Evolutionary conservation across 176 grass and related monocot genomes (phyloP).

Genomic region (Oryza glumipatula): DNA sequence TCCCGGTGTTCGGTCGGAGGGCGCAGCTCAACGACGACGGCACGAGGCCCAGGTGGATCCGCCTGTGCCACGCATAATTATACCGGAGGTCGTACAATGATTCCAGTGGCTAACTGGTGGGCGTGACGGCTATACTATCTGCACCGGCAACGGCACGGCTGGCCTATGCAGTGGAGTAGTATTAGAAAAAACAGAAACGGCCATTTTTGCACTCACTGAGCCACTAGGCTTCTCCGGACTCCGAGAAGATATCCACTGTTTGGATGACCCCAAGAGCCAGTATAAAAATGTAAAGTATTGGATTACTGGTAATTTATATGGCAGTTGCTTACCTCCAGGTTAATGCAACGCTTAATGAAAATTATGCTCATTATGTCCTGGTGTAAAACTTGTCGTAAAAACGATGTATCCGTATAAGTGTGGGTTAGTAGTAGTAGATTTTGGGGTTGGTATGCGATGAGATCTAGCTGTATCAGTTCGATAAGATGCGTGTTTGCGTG

Average conservation of each 20-base stretch:
- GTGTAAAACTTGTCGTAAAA: conserved; percentile 32
- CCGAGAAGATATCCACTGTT: conserved; percentile 35
- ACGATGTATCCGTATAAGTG: conserved; percentile 29
- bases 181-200: background rate
- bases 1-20: conserved; percentile 33
- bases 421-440: conserved; percentile 5
- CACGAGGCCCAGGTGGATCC: conserved; percentile 49
- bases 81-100: conserved; percentile 25
- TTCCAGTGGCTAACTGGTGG: conserved; percentile 31
- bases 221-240: conserved; percentile 4
- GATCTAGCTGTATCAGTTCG: conserved; percentile 14
- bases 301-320: background rate
- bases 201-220: background rate
- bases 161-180: background rate
- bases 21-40: conserved; percentile 7
- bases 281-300: background rate
- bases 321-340: background rate
- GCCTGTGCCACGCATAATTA: conserved; percentile 39
- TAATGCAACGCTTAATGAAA: background rate
- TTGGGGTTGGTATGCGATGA: conserved; percentile 27
- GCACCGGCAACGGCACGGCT: conserved; percentile 4
- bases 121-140: conserved; percentile 35
- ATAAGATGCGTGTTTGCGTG: conserved; percentile 36
- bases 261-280: conserved; percentile 30
- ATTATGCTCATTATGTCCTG: conserved; percentile 7